Percentiles rank a stretch among this genome's conserved stretches.
phyloP scores from a whole-genome alignment of 2,329 filamentous ascomycete species.

The Xylariaceae sp. region DNA sequence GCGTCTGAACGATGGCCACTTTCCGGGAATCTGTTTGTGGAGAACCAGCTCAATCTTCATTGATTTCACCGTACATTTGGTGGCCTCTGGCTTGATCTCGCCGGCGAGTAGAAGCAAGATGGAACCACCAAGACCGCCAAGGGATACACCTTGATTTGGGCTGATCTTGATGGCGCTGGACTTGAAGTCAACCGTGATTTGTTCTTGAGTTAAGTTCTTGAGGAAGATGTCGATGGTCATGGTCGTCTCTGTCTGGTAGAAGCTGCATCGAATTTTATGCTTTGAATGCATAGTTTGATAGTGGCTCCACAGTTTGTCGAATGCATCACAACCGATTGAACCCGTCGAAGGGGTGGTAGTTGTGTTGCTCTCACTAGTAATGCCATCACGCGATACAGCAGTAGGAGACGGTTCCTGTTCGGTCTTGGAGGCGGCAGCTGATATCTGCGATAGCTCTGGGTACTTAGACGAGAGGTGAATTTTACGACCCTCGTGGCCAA shows the following conservation, averaged over 20 bases:
- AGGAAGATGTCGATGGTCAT: conserved; percentile 38
- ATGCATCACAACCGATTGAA: conserved; percentile 8
- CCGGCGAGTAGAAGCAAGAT: conserved; percentile 62
- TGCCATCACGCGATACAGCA: not conserved
- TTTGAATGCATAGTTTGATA: conserved; percentile 21
- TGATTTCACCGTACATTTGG: conserved; percentile 60
- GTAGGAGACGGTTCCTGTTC: conserved; percentile 7
- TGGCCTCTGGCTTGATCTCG: conserved; percentile 55
- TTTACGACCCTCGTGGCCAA: conserved; percentile 43
- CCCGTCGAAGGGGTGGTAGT: not conserved
- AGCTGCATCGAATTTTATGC: conserved; percentile 37
- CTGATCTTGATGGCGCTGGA: conserved; percentile 22
- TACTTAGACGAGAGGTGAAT: conserved; percentile 37
- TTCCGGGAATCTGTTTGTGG: conserved; percentile 60
- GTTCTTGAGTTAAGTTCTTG: conserved; percentile 39
- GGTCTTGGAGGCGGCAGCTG: conserved; percentile 16
- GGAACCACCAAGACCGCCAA: conserved; percentile 41
- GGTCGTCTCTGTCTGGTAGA: conserved; percentile 37
- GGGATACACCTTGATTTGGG: conserved; percentile 39
- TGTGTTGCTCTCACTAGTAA: not conserved
- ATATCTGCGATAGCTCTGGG: conserved; percentile 27
- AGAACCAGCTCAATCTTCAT: conserved; percentile 77
- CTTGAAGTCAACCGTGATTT: conserved; percentile 36
- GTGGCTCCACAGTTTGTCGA: conserved; percentile 23
- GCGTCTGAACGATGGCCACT: conserved; percentile 55